Evolutionary conservation across 1,139 yeast genomes (phyloP).

Genomic region (Sugiyamaella neomexicana): DNA sequence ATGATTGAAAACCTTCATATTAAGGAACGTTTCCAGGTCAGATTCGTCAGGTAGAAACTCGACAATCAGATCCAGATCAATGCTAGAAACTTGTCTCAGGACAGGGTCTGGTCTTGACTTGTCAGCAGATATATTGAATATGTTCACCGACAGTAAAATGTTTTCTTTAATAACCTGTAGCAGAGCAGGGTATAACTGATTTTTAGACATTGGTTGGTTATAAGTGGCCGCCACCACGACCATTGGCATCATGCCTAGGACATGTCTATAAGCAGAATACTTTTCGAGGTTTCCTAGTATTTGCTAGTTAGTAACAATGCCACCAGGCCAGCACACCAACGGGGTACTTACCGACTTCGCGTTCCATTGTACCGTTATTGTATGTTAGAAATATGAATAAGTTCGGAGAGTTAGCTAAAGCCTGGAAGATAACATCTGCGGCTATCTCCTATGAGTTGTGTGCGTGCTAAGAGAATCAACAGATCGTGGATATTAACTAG

Average conservation of each 20-base stretch:
- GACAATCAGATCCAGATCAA: conserved; percentile 23
- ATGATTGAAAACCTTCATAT: conserved; percentile 16
- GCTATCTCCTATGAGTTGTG: too few species aligned
- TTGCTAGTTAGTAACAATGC: not conserved
- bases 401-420: too few species aligned
- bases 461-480: too few species aligned
- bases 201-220: conserved; percentile 14
- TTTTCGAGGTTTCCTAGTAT: conserved; percentile 23
- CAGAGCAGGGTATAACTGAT: conserved; percentile 24
- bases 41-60: conserved; percentile 18
- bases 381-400: too few species aligned
- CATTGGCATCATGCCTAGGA: conserved; percentile 21
- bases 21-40: conserved; percentile 17
- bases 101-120: conserved; percentile 9
- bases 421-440: too few species aligned
- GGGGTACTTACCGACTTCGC: conserved; percentile 8
- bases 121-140: conserved; percentile 11
- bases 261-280: conserved; percentile 24
- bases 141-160: conserved; percentile 21
- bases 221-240: conserved; percentile 26
- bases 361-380: conserved; percentile 5
- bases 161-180: conserved; percentile 16
- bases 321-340: not conserved
- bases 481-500: too few species aligned
- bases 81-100: conserved; percentile 10